Evolutionary conservation across 306 rosid genomes (phyloP), one percentile per base, ranked within the genome.

Genomic region (Prunus mira): DNA sequence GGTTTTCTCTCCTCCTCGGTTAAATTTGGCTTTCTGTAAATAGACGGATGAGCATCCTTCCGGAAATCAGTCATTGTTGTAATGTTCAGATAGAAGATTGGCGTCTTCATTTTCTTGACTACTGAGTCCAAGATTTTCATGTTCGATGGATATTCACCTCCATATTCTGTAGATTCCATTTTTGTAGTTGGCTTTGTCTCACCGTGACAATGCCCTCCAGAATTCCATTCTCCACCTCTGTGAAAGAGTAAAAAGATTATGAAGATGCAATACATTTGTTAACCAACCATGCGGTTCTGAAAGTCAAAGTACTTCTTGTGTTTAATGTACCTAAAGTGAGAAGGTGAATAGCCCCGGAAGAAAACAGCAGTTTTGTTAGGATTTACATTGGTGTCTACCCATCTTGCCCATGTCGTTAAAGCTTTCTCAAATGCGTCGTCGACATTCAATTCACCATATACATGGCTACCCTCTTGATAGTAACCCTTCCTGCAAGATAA

Each of bases 1-100:
- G 52, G 34, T 14, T 52, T 41, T 6, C 64, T 46, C 72, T 89
- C 89, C 63, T 46, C 88, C 65, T n/a, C 81, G 5, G 86, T 79
- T 76, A 84, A 65, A 41, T 87, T 81, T 30, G 82, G 81, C 86
- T 25, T 81, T 83, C 85, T 79, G 88, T 89, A 78, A 51, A 78
- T 41, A 1, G 82, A 78, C 20, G 82, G 82, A 71, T 71, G 82
- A 61, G 77, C 82, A 78, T 78, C 82, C 65, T 70, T 71, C 8
- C 77, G 32, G 9, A 78, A 71, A 63, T 78, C 77, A 63, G 82
- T 78, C 72, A 78, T 71, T 50, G 49, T 65, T 25, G 82, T 71
- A 65, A 63, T 78, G 65, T 78, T 78, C 72, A 78, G 65, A 34
- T 61, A 71, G 58, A 34, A 3, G 32, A 78, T 47, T 47, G 77